These are phyloP conservation scores for Neofusicoccum cordaticola DNA, from an alignment of 2,329 filamentous ascomycete genomes.

Conservation along the genomic window DNA sequence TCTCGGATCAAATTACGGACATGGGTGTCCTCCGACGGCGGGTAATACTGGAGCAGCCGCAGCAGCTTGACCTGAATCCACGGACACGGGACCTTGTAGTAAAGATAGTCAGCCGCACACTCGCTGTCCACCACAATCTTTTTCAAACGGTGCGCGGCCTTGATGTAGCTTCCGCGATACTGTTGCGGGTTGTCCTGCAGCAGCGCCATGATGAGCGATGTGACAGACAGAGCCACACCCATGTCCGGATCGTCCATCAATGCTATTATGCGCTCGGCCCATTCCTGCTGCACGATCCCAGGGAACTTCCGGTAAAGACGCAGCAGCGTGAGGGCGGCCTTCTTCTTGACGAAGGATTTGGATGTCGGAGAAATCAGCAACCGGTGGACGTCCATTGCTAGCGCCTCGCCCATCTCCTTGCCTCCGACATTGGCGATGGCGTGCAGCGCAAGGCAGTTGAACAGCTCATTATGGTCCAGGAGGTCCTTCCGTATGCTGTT, in stretches of 20 bases:
- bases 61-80: slow-evolving; percentile 97
- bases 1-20: slow-evolving; percentile 89
- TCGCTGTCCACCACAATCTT: slow-evolving; percentile 88
- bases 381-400: slow-evolving; percentile 88
- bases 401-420: slow-evolving; percentile 92
- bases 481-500: slow-evolving; percentile 98
- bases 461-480: slow-evolving; percentile 90
- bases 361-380: slow-evolving; percentile 93
- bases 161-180: slow-evolving; percentile 91
- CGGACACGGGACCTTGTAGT: slow-evolving; percentile 99
- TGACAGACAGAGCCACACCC: slow-evolving; percentile 91
- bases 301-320: slow-evolving; percentile 93
- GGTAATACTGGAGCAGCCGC: slow-evolving; percentile 90
- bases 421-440: slow-evolving; percentile 97
- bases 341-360: slow-evolving; percentile 99
- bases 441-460: slow-evolving; percentile 94
- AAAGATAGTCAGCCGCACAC: slow-evolving; percentile 86
- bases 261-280: slow-evolving; percentile 97
- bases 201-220: slow-evolving; percentile 89
- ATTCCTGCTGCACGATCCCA: slow-evolving; percentile 90
- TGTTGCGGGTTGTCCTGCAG: slow-evolving; percentile 92
- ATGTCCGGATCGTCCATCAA: slow-evolving; percentile 96
- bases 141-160: slow-evolving; percentile 85
- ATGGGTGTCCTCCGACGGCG: slow-evolving; percentile 86
- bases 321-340: slow-evolving; percentile 89